Evolutionary conservation across 179 eudicot species (phyloP).

Genomic region (Beta lomatogona): DNA sequence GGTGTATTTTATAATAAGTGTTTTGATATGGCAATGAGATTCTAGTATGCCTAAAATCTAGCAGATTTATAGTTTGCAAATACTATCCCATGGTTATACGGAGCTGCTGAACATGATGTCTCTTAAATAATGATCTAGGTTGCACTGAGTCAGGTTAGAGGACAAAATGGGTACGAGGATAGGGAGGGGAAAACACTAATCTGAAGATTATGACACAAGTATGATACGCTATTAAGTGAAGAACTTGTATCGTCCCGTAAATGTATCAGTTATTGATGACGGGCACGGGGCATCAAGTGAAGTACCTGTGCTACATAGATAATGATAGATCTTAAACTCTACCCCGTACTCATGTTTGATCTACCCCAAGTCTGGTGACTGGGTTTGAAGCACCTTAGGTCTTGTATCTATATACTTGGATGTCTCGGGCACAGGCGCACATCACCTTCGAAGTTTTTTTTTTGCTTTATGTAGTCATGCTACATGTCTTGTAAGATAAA

Average conservation of each 20-base stretch:
- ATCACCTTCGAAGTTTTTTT: background rate
- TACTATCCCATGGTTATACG: background rate
- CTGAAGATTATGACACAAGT: too few species aligned
- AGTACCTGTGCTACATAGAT: too few species aligned
- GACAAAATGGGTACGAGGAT: too few species aligned
- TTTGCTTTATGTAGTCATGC: background rate
- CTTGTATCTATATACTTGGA: background rate
- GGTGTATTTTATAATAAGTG: background rate
- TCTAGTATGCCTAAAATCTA: background rate
- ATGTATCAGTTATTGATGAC: too few species aligned
- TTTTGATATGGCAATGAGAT: background rate
- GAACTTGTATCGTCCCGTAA: too few species aligned
- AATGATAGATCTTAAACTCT: background rate
- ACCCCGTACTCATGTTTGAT: background rate
- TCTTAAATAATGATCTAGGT: background rate
- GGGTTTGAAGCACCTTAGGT: background rate
- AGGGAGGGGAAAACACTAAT: too few species aligned
- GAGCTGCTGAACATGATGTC: background rate
- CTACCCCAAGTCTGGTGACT: background rate
- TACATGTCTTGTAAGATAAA: background rate
- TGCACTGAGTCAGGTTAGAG: too few species aligned
- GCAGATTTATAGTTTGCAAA: background rate
- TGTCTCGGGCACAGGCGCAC: background rate
- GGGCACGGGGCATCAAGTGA: too few species aligned
- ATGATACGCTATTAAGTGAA: too few species aligned